Evolutionary conservation across 2,329 filamentous ascomycete species (phyloP).

Genomic region (Clarireedia monteithiana): DNA sequence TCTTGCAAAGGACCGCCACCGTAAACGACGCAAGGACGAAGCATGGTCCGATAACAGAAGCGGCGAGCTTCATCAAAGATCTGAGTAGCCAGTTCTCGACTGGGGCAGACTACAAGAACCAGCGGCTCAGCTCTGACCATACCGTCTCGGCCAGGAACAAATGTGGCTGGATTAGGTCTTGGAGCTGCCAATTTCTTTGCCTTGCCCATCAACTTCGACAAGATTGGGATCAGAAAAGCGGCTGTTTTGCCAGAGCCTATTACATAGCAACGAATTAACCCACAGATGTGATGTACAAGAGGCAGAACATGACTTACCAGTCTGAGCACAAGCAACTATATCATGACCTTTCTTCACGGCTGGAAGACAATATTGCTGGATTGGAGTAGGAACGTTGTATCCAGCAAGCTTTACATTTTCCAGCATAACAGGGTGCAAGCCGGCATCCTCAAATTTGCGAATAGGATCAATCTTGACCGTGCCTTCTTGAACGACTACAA

Average conservation of each 20-base stretch:
- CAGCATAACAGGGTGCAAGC: conserved; percentile 76
- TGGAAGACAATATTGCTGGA: conserved; percentile 80
- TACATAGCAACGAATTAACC: background rate
- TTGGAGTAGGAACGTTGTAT: conserved; percentile 71
- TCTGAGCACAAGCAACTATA: conserved; percentile 85
- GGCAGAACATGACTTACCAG: conserved; percentile 51
- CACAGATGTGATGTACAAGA: background rate
- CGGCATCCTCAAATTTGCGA: conserved; percentile 62
- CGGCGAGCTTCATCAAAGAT: conserved; percentile 93
- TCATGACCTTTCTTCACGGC: conserved; percentile 71
- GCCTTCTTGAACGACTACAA: conserved; percentile 52
- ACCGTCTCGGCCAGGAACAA: conserved; percentile 38
- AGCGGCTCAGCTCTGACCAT: conserved; percentile 73
- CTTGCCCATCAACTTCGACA: conserved; percentile 93
- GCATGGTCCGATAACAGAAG: conserved; percentile 89
- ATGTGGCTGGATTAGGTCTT: conserved; percentile 58
- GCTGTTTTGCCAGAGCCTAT: conserved; percentile 93
- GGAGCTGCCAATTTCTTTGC: conserved; percentile 77
- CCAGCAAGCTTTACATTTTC: conserved; percentile 67
- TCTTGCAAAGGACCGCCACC: conserved; percentile 68
- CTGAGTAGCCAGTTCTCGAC: conserved; percentile 84
- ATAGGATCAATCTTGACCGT: conserved; percentile 42
- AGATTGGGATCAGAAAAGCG: conserved; percentile 79
- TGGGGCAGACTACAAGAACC: conserved; percentile 77
- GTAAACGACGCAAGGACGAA: conserved; percentile 84